These are phyloP conservation scores for Solanum okadae DNA, from an alignment of 257 asterid species.

Conservation along the genomic window DNA sequence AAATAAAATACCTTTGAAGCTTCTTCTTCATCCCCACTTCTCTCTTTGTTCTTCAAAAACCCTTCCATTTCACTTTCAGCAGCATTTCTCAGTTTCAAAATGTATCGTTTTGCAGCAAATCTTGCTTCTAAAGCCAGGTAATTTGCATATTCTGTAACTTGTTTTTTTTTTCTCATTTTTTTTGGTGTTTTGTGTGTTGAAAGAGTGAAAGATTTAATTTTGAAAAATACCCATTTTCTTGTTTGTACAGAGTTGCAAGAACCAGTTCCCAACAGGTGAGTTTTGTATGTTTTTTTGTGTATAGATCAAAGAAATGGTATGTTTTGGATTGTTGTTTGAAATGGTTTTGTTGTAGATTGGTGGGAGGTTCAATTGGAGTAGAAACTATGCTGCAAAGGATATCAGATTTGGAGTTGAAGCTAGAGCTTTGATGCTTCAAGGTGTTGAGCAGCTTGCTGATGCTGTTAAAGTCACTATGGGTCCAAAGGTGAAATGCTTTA, in stretches of 20 bases:
- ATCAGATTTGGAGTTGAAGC: conserved; percentile 61
- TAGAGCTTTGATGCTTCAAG: conserved; percentile 47
- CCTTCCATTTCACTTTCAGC: neutral
- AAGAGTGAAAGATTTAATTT: neutral
- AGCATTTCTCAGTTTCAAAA: neutral
- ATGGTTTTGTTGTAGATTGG: conserved; percentile 17
- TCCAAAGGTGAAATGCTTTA: conserved; percentile 28
- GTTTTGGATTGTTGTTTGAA: neutral
- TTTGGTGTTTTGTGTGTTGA: neutral
- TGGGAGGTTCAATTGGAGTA: conserved; percentile 35
- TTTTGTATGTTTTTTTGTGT: neutral
- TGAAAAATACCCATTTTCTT: neutral
- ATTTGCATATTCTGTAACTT: neutral
- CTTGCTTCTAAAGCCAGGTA: conserved; percentile 72
- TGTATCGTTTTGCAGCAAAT: conserved; percentile 85
- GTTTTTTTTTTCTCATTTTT: neutral
- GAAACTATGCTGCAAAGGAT: conserved; percentile 53
- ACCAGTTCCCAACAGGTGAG: conserved; percentile 25
- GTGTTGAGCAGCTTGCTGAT: conserved; percentile 57
- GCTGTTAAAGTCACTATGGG: conserved; percentile 67
- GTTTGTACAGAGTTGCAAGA: conserved; percentile 25
- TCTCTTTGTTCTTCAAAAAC: neutral
- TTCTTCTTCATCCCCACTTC: neutral
- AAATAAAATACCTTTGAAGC: conserved; percentile 1
- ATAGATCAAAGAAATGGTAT: neutral